Percentiles rank a stretch among this genome's conserved stretches.
These are phyloP conservation scores for Ilex aquifolium DNA, from an alignment of 257 asterid genomes.

Conservation along the genomic window DNA sequence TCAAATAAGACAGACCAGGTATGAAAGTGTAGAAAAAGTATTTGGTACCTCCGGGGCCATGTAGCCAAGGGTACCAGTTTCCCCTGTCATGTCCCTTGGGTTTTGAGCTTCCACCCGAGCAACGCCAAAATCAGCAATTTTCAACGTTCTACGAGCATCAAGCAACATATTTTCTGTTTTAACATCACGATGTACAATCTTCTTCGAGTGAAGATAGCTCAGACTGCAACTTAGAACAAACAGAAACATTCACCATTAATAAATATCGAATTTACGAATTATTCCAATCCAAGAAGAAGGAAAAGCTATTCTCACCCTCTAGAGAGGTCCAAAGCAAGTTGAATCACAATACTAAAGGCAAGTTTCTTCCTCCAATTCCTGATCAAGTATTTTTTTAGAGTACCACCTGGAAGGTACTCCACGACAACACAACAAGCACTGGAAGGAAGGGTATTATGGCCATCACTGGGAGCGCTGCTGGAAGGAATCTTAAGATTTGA, in stretches of 20 bases:
- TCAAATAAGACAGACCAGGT: not conserved
- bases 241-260: not conserved
- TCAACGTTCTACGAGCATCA: conserved; percentile 28
- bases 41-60: conserved; percentile 56
- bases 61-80: conserved; percentile 62
- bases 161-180: conserved; percentile 56
- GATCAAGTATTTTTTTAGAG: conserved; percentile 41
- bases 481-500: conserved; percentile 46
- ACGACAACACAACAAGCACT: conserved; percentile 63
- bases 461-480: conserved; percentile 20
- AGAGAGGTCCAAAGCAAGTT: conserved; percentile 56
- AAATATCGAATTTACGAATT: not conserved
- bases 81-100: conserved; percentile 62
- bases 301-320: conserved; percentile 40
- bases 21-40: no score
- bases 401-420: conserved; percentile 52
- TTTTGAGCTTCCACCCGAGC: conserved; percentile 66
- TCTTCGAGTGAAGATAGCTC: conserved; percentile 53
- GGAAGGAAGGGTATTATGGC: conserved; percentile 37
- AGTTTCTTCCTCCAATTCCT: conserved; percentile 37
- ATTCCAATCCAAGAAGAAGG: not conserved
- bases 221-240: conserved; percentile 30
- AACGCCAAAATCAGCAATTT: conserved; percentile 59
- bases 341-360: conserved; percentile 42
- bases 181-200: conserved; percentile 55